phyloP scores from a whole-genome alignment of 2,329 filamentous ascomycete species.

The Pyrenophora tritici-repentis region DNA sequence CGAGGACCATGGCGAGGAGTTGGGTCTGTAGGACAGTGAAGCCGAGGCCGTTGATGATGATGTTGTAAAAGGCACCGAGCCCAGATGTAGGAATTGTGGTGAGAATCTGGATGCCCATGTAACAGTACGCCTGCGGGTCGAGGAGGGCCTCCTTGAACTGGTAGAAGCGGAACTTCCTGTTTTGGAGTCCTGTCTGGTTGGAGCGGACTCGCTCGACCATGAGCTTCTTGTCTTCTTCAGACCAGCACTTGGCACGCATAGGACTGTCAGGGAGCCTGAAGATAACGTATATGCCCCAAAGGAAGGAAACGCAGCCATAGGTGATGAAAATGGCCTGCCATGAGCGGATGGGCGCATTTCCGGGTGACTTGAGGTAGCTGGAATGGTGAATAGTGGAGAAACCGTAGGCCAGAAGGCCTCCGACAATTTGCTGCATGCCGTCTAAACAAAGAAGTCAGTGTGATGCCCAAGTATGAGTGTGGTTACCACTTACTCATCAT shows the following conservation, averaged over 20 bases:
- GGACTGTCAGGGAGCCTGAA: slow-evolving; percentile 61
- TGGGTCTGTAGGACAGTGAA: slow-evolving; percentile 72
- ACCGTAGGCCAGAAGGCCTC: slow-evolving; percentile 66
- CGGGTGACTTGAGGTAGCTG: slow-evolving; percentile 16
- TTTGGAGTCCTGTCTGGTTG: slow-evolving; percentile 55
- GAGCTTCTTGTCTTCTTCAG: slow-evolving; percentile 67
- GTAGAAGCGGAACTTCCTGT: slow-evolving; percentile 56
- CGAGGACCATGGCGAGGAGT: slow-evolving; percentile 75
- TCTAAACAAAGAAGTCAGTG: slow-evolving; percentile 38
- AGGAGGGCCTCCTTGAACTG: slow-evolving; percentile 62
- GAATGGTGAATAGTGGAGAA: slow-evolving; percentile 39
- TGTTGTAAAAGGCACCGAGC: slow-evolving; percentile 73
- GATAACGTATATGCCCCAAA: slow-evolving; percentile 65
- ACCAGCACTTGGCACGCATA: slow-evolving; percentile 73
- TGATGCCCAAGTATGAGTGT: not conserved
- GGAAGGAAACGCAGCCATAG: slow-evolving; percentile 66
- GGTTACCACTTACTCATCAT: slow-evolving; percentile 64
- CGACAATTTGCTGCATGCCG: slow-evolving; percentile 72
- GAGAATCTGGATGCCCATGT: slow-evolving; percentile 68
- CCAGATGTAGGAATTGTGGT: slow-evolving; percentile 76
- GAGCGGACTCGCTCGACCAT: slow-evolving; percentile 54
- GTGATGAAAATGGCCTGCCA: slow-evolving; percentile 73
- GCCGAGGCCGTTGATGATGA: slow-evolving; percentile 71
- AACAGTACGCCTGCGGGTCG: slow-evolving; percentile 65
- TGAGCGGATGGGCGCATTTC: slow-evolving; percentile 59